phyloP scores from a whole-genome alignment of 108 stramenopile genomes.

The Cyclostephanos tholiformis region DNA sequence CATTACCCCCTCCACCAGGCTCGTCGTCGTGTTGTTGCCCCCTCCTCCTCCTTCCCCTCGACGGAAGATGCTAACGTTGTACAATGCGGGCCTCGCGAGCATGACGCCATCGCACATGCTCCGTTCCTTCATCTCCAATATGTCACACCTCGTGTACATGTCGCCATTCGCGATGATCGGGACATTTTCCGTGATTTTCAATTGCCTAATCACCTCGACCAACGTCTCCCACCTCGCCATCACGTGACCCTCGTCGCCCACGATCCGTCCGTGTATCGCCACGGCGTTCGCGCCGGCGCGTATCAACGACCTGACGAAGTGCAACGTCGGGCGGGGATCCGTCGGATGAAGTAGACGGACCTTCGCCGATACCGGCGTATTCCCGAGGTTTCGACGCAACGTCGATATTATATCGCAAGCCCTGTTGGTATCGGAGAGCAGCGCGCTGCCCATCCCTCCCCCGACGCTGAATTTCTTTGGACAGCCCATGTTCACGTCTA shows the following conservation, averaged over 20 bases:
- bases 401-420: slow-evolving; percentile 73
- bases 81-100: slow-evolving; percentile 92
- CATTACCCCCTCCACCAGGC: no score
- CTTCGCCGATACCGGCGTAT: slow-evolving; percentile 89
- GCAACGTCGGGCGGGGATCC: slow-evolving; percentile 66
- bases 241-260: slow-evolving; percentile 62
- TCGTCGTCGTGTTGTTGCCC: not conserved
- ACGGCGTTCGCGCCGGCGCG: slow-evolving; percentile 92
- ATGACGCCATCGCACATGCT: slow-evolving; percentile 88
- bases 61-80: slow-evolving; percentile 85
- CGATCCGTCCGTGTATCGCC: slow-evolving; percentile 89
- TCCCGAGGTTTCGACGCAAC: slow-evolving; percentile 51
- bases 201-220: slow-evolving; percentile 65
- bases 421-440: slow-evolving; percentile 75
- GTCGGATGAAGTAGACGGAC: slow-evolving; percentile 85
- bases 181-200: slow-evolving; percentile 55
- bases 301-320: slow-evolving; percentile 78
- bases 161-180: slow-evolving; percentile 92
- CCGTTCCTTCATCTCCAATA: slow-evolving; percentile 53
- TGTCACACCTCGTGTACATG: slow-evolving; percentile 86
- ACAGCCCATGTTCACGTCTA: slow-evolving; percentile 99
- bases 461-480: slow-evolving; percentile 93
- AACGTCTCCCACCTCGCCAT: slow-evolving; percentile 83
- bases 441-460: slow-evolving; percentile 95
- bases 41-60: slow-evolving; percentile 15